Base-by-base conservation (phyloP, 371 early-diverging fungal genomes). In the Rozella allomycis region DNA sequence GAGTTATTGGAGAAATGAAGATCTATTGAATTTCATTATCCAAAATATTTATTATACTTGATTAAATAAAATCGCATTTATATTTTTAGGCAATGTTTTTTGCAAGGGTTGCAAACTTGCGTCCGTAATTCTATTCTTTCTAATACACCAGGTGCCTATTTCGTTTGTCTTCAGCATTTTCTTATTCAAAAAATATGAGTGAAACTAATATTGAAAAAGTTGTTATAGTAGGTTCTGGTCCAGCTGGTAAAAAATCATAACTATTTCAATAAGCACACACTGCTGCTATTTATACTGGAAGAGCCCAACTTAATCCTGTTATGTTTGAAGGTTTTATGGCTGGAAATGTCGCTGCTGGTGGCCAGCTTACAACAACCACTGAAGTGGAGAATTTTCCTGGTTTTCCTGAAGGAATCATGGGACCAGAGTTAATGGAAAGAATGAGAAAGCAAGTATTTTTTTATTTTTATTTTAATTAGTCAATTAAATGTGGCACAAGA, bases 321-420 rank as follows among this genome's bases (percentile, higher is more conserved):
- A 60, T 98, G 63, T 90, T 83, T 49, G 96, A 94, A 52, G 97
- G 98, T 33, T 79, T 87, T 67, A 69, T 88, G 67, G 85, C 88
- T 25, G 85, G 80, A 31, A 18, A 71, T 8, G 65, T 74, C 36
- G 74, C 75, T 26, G 70, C 79, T 33, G 85, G 85, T 41, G 85
- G 80, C 26, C 63, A 60, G 35, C 41, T 59, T 8, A 61, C 50
- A 3, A 61, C 61, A 9, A 61, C 61, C 16, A 54, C 55, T 20
- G 37, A 22, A 13, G 61, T 61, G 16, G 61, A 61, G 32, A 61
- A 61, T 38, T 61, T 55, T 36, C 60, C 61, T 19, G 61, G 61
- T 17, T 61, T 47, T 44, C 54, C 60, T 7, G 37, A 41, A 2
- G 58, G 55, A 14, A 42, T 43, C 13, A 11, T 29, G 4, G 59